Percentiles rank a stretch among this genome's conserved stretches.
phyloP scores from a whole-genome alignment of 345 rosid genomes.

The Diplotaxis tenuifolia region DNA sequence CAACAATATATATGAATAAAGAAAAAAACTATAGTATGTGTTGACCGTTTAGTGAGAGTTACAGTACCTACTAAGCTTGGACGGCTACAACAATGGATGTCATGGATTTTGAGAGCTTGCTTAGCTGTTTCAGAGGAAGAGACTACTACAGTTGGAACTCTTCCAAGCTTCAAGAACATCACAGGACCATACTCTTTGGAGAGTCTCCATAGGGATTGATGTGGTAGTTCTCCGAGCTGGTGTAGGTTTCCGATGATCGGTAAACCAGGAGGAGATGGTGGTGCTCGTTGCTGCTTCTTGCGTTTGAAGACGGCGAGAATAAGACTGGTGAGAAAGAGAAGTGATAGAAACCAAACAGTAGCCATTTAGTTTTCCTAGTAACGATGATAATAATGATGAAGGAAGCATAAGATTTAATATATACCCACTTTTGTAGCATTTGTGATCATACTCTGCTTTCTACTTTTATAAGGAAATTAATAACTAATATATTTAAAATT shows the following conservation, averaged over 20 bases:
- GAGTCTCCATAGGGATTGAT: constrained; percentile 38
- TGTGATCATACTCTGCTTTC: not conserved
- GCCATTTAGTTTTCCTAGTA: not conserved
- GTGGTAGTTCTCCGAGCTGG: constrained; percentile 35
- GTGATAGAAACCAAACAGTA: constrained; percentile 4
- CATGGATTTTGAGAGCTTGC: constrained; percentile 21
- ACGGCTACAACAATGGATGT: constrained; percentile 32
- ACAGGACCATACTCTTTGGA: constrained; percentile 37
- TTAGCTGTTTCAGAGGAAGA: constrained; percentile 30
- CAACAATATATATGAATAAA: not conserved
- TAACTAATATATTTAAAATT: not conserved
- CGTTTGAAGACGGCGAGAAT: constrained; percentile 21
- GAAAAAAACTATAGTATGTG: not conserved
- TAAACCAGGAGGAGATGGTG: constrained; percentile 30
- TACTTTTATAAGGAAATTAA: no score
- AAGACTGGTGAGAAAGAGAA: constrained; percentile 6
- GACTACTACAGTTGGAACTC: constrained; percentile 27
- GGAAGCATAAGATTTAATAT: not conserved
- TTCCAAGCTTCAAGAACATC: constrained; percentile 35
- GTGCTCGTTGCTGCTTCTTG: constrained; percentile 19
- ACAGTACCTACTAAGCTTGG: constrained; percentile 16
- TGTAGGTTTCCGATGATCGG: constrained; percentile 44
- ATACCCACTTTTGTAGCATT: not conserved
- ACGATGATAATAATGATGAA: not conserved
- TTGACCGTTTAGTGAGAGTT: not conserved